Percentiles rank a stretch among this genome's conserved stretches.
Evolutionary conservation across 495 filamentous ascomycete genomes (phyloP).

Genomic region (Tetracladium setigerum): DNA sequence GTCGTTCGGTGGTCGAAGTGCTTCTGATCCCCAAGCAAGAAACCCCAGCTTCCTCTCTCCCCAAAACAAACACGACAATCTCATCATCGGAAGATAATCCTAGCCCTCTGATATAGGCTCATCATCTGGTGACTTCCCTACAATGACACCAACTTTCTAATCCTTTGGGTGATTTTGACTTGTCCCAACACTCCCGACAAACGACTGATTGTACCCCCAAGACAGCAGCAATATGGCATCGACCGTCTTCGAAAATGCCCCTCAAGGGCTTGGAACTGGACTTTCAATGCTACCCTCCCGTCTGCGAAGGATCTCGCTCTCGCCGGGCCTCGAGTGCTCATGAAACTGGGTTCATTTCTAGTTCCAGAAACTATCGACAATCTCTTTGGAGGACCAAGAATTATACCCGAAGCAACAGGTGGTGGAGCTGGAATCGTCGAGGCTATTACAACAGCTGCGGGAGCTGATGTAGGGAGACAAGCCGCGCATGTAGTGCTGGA

Average conservation of each 20-base stretch:
- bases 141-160: no score
- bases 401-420: slow-evolving; percentile 50
- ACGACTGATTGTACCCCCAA: no score
- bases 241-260: slow-evolving; percentile 6
- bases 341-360: slow-evolving; percentile 49
- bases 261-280: slow-evolving; percentile 21
- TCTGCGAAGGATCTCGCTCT: slow-evolving; percentile 44
- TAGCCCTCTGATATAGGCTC: no score
- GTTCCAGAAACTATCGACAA: slow-evolving; percentile 57
- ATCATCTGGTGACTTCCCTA: no score
- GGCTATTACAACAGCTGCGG: slow-evolving; percentile 26
- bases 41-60: no score
- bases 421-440: slow-evolving; percentile 19
- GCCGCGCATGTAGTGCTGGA: slow-evolving; percentile 30
- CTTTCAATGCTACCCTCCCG: slow-evolving; percentile 22
- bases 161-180: no score
- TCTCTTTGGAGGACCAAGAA: slow-evolving; percentile 46
- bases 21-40: no score
- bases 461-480: slow-evolving; percentile 17
- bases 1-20: no score
- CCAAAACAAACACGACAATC: no score
- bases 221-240: slow-evolving; percentile 7
- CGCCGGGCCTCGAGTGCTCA: slow-evolving; percentile 55
- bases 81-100: no score
- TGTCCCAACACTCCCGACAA: no score